These are phyloP conservation scores for Naumovozyma castellii DNA, from an alignment of 805 yeast genomes.

Conservation along the genomic window DNA sequence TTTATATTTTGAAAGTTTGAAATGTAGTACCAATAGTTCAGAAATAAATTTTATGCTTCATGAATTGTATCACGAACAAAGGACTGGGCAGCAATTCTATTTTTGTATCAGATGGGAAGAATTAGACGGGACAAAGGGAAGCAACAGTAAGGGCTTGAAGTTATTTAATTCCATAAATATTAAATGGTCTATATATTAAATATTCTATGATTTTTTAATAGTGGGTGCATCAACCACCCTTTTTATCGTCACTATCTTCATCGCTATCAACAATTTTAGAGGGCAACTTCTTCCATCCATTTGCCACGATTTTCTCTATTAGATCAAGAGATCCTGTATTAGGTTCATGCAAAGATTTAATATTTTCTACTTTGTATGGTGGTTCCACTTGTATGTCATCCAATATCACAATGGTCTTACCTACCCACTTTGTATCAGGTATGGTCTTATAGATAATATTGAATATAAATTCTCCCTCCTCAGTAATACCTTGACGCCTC, in stretches of 20 bases:
- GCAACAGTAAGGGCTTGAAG: slow-evolving; percentile 41
- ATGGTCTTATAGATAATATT: slow-evolving; percentile 36
- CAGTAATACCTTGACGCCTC: slow-evolving; percentile 31
- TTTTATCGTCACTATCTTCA: slow-evolving; percentile 29
- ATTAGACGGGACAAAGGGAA: slow-evolving; percentile 63
- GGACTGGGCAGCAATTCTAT: slow-evolving; percentile 8
- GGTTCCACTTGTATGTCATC: slow-evolving; percentile 38
- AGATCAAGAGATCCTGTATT: slow-evolving; percentile 30
- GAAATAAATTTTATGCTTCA: slow-evolving; percentile 6
- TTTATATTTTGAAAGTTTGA: slow-evolving; percentile 33
- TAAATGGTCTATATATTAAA: slow-evolving; percentile 12
- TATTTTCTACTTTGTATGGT: slow-evolving; percentile 33
- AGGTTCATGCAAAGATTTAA: slow-evolving; percentile 13
- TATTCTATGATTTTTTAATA: not conserved
- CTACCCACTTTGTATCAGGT: slow-evolving; percentile 38
- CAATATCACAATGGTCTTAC: slow-evolving; percentile 34
- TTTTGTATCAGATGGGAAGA: slow-evolving; percentile 35
- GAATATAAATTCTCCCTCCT: slow-evolving; percentile 38
- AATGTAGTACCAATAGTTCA: slow-evolving; percentile 10
- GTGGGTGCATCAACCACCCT: slow-evolving; percentile 39
- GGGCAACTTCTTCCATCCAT: slow-evolving; percentile 34
- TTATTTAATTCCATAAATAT: slow-evolving; percentile 44
- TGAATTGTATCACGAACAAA: slow-evolving; percentile 12
- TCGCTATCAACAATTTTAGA: slow-evolving; percentile 21
- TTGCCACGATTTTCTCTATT: slow-evolving; percentile 42